A percentile compares a stretch with the other conserved stretches of the same genome.
Conservation (phyloP, 306 rosid species). For the Cucumis hystrix region DNA sequence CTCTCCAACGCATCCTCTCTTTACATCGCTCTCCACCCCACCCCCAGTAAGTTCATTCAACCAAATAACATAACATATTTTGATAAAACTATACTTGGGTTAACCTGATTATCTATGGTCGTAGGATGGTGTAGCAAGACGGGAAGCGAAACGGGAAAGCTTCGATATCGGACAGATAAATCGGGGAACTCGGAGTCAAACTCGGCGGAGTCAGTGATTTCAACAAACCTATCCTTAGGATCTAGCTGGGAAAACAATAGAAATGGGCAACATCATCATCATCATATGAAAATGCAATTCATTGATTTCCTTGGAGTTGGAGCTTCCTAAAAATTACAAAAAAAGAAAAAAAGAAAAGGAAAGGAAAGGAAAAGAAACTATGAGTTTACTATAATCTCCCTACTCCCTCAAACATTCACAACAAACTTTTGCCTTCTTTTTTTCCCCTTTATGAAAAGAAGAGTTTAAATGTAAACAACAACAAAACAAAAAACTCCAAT, state of each 20-base stretch:
- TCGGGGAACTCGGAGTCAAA: conserved; percentile 57
- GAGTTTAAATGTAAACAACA: not conserved
- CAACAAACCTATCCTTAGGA: conserved; percentile 25
- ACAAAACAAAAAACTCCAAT: not conserved
- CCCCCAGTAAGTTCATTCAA: not conserved
- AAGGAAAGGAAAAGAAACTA: not conserved
- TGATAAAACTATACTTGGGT: no score
- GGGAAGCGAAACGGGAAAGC: not conserved
- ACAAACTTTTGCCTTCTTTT: not conserved
- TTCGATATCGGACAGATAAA: not conserved
- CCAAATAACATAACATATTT: no score
- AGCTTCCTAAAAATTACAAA: conserved; percentile 15
- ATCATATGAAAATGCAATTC: conserved; percentile 26
- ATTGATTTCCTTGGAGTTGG: conserved; percentile 96
- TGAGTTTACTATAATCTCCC: not conserved
- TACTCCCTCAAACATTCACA: not conserved
- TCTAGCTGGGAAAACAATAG: conserved; percentile 19
- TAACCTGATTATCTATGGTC: not conserved
- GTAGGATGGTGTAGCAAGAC: not conserved
- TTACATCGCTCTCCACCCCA: not conserved
- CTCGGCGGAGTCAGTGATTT: conserved; percentile 63
- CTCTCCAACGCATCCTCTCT: conserved; percentile 7
- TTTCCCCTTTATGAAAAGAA: not conserved
- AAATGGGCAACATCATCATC: not conserved
- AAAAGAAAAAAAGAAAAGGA: no score